A percentile compares a stretch with the other conserved stretches of the same genome.
phyloP scores from a whole-genome alignment of 2,329 filamentous ascomycete genomes.

The Cladophialophora bantiana region DNA sequence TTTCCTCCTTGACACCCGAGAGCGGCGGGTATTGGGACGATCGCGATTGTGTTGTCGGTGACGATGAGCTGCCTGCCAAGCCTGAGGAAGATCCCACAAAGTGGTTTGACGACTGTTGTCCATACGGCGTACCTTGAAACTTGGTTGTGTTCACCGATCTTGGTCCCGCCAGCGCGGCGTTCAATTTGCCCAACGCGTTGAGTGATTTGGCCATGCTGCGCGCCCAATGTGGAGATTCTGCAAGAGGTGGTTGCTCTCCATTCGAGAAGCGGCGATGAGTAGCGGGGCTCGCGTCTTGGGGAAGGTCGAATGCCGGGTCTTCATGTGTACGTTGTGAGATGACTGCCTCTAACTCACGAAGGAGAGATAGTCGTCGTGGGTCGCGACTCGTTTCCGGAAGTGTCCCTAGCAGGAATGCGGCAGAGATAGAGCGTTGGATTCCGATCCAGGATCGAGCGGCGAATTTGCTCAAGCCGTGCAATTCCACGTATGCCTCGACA shows the following conservation, averaged over 20 bases:
- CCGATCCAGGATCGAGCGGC: slow-evolving; percentile 57
- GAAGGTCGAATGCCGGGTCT: slow-evolving; percentile 35
- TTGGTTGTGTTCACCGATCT: slow-evolving; percentile 23
- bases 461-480: slow-evolving; percentile 54
- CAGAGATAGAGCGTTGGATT: slow-evolving; percentile 56
- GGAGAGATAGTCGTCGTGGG: slow-evolving; percentile 48
- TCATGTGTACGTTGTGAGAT: slow-evolving; percentile 52
- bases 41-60: slow-evolving; percentile 21
- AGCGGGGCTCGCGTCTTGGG: slow-evolving; percentile 33
- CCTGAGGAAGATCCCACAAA: slow-evolving; percentile 11
- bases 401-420: slow-evolving; percentile 56
- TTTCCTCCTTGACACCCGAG: slow-evolving; percentile 27
- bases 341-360: slow-evolving; percentile 53
- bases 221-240: slow-evolving; percentile 50
- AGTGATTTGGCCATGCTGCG: slow-evolving; percentile 56
- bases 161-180: slow-evolving; percentile 46
- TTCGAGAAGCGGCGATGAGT: slow-evolving; percentile 24
- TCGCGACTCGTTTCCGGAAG: slow-evolving; percentile 54
- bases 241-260: slow-evolving; percentile 23
- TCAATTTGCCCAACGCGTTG: slow-evolving; percentile 55
- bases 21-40: slow-evolving; percentile 21
- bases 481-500: slow-evolving; percentile 67
- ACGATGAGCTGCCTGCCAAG: slow-evolving; percentile 1
- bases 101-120: slow-evolving; percentile 8
- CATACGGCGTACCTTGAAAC: slow-evolving; percentile 24